Evolutionary conservation across 352 stramenopile genomes (phyloP).

Genomic region (Pythium phragmitis): DNA sequence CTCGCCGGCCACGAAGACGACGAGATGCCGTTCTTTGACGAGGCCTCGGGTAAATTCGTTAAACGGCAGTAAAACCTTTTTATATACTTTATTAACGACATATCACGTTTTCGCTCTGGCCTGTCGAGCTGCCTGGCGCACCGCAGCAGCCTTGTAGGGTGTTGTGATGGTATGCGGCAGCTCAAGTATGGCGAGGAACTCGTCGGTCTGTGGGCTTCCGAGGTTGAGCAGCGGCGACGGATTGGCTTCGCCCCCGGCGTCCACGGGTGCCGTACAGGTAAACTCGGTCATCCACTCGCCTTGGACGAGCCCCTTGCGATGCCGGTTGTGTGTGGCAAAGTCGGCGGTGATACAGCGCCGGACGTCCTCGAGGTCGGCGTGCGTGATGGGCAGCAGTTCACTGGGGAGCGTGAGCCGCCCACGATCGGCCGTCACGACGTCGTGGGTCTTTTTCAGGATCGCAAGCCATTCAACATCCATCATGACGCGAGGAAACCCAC

Average conservation of each 20-base stretch:
- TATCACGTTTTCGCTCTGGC: neutral
- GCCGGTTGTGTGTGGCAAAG: slow-evolving; percentile 36
- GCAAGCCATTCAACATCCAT: slow-evolving; percentile 95
- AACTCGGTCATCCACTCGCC: slow-evolving; percentile 78
- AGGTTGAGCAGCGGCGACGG: slow-evolving; percentile 14
- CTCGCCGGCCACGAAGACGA: slow-evolving; percentile 24
- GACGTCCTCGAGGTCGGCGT: slow-evolving; percentile 76
- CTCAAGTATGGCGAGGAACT: slow-evolving; percentile 88
- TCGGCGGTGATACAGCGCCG: slow-evolving; percentile 24
- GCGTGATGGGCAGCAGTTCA: slow-evolving; percentile 66
- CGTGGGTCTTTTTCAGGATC: slow-evolving; percentile 90
- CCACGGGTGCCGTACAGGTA: slow-evolving; percentile 55
- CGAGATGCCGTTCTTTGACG: slow-evolving; percentile 32
- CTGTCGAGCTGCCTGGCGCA: neutral
- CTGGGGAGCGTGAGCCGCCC: slow-evolving; percentile 34
- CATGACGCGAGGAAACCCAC: slow-evolving; percentile 42
- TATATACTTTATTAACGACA: neutral
- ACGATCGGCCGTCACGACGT: slow-evolving; percentile 63
- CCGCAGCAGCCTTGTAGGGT: slow-evolving; percentile 46
- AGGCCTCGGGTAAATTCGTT: slow-evolving; percentile 28
- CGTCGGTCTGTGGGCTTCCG: slow-evolving; percentile 96
- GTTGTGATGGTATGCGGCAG: slow-evolving; percentile 92
- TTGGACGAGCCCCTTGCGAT: slow-evolving; percentile 25
- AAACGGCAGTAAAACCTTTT: slow-evolving; percentile 22
- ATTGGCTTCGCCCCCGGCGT: slow-evolving; percentile 34